A percentile compares a stretch with the other conserved stretches of the same genome.
Evolutionary conservation across 495 filamentous ascomycete species (phyloP).

Genomic region (Trichoderma erinaceum): DNA sequence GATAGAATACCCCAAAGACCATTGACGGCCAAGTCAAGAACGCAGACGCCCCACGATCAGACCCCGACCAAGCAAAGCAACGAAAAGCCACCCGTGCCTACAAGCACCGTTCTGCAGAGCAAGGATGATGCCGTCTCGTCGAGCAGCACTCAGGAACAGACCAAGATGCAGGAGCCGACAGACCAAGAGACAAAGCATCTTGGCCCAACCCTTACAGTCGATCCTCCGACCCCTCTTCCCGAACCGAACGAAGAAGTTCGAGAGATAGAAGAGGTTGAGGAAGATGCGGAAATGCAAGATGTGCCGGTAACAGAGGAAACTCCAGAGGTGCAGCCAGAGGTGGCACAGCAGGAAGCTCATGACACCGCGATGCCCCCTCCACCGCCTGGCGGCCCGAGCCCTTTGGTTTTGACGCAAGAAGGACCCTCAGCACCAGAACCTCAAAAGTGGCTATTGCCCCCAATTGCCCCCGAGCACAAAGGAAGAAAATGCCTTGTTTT

Average conservation of each 20-base stretch:
- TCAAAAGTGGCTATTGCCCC: conserved; percentile 72
- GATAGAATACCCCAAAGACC: conserved; percentile 48
- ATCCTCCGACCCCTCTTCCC: conserved; percentile 29
- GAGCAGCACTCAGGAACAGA: conserved; percentile 25
- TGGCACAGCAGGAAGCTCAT: conserved; percentile 28
- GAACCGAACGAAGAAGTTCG: conserved; percentile 26
- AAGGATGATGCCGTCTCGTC: conserved; percentile 30
- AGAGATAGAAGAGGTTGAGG: conserved; percentile 40
- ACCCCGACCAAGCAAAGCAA: conserved; percentile 44
- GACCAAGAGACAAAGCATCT: background rate
- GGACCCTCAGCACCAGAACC: conserved; percentile 35
- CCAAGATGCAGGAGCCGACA: background rate
- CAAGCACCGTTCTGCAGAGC: conserved; percentile 26
- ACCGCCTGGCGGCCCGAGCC: conserved; percentile 36
- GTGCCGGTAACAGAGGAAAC: conserved; percentile 24
- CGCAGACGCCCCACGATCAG: conserved; percentile 48
- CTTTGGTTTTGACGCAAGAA: conserved; percentile 14
- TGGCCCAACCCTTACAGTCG: conserved; percentile 38
- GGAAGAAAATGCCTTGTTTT: conserved; percentile 92
- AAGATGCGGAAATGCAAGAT: conserved; percentile 60
- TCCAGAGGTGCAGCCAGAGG: conserved; percentile 18
- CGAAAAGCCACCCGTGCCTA: conserved; percentile 22
- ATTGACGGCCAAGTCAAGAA: conserved; percentile 49
- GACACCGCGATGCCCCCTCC: conserved; percentile 46
- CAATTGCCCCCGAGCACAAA: conserved; percentile 66